Conservation (phyloP, 1,284 basidiomycete species). For the Rhodotorula sp. region DNA sequence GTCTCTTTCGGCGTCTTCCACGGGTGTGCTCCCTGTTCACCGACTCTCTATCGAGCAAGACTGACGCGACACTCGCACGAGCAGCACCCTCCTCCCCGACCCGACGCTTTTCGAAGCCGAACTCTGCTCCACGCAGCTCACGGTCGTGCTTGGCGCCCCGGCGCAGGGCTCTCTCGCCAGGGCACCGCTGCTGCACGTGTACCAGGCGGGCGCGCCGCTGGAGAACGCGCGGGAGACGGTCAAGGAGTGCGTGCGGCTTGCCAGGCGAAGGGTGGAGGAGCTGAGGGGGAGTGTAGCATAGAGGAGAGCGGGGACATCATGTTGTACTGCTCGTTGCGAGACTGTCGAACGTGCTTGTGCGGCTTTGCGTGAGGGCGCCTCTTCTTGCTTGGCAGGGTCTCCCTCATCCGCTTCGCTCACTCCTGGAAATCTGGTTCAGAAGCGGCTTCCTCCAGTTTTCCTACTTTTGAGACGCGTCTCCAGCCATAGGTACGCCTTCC, state of each 20-base stretch:
- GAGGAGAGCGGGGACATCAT: not conserved
- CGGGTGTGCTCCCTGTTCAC: conserved; percentile 12
- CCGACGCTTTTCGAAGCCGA: conserved; percentile 38
- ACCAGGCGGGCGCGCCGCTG: conserved; percentile 37
- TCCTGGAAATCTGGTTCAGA: too few species aligned
- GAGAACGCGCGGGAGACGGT: conserved; percentile 13
- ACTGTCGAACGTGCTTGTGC: too few species aligned
- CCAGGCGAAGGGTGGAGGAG: conserved; percentile 25
- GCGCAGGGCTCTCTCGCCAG: not conserved
- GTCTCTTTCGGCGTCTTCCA: conserved; percentile 40
- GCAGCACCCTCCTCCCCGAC: conserved; percentile 36
- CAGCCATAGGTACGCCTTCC: too few species aligned
- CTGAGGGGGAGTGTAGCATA: conserved; percentile 7
- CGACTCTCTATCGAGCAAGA: not conserved
- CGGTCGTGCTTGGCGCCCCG: conserved; percentile 27
- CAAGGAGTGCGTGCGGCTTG: conserved; percentile 32
- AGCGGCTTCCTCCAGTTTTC: too few species aligned
- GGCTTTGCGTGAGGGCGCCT: too few species aligned
- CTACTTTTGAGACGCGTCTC: too few species aligned
- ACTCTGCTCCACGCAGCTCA: conserved; percentile 35
- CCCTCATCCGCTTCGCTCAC: too few species aligned
- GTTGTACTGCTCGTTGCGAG: too few species aligned
- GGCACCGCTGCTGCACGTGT: conserved; percentile 27
- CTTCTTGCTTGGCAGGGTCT: too few species aligned
- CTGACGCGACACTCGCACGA: not conserved